These are phyloP conservation scores for Neoboletus brunneissimus DNA, from an alignment of 768 basidiomycete genomes.

Conservation along the genomic window DNA sequence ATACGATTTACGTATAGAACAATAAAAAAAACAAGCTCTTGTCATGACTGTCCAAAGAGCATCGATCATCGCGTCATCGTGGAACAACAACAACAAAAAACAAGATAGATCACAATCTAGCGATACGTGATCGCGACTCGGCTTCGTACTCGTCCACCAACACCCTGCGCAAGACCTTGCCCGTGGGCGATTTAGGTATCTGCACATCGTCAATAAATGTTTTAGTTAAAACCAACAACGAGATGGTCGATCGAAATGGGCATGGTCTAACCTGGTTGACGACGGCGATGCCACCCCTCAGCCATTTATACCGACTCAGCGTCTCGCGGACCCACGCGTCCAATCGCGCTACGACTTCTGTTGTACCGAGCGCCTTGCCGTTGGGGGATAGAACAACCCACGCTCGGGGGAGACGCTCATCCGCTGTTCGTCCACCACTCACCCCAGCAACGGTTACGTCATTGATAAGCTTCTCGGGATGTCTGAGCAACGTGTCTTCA, in stretches of 20 bases:
- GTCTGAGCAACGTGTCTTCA: slow-evolving; percentile 59
- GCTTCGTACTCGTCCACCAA: slow-evolving; percentile 59
- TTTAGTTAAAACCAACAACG: background rate
- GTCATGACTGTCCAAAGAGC: background rate
- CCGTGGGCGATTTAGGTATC: slow-evolving; percentile 76
- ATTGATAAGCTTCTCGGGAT: slow-evolving; percentile 57
- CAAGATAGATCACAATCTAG: slow-evolving; percentile 23
- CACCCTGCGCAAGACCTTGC: slow-evolving; percentile 63
- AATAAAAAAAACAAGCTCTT: background rate
- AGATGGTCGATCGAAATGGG: background rate
- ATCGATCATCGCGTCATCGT: background rate
- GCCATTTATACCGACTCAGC: slow-evolving; percentile 74
- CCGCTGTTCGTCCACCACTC: slow-evolving; percentile 61
- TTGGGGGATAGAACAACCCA: slow-evolving; percentile 67
- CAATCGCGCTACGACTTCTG: slow-evolving; percentile 43
- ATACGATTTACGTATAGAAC: background rate
- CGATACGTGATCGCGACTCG: slow-evolving; percentile 11
- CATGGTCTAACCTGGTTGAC: slow-evolving; percentile 52
- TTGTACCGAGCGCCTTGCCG: slow-evolving; percentile 50
- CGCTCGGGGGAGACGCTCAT: slow-evolving; percentile 74
- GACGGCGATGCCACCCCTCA: slow-evolving; percentile 68
- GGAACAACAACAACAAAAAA: too few species aligned
- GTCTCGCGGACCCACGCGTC: slow-evolving; percentile 60
- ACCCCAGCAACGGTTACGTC: slow-evolving; percentile 77
- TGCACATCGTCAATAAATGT: background rate